phyloP scores from a whole-genome alignment of 2,329 filamentous ascomycete species.

The Aspergillus cejpii region DNA sequence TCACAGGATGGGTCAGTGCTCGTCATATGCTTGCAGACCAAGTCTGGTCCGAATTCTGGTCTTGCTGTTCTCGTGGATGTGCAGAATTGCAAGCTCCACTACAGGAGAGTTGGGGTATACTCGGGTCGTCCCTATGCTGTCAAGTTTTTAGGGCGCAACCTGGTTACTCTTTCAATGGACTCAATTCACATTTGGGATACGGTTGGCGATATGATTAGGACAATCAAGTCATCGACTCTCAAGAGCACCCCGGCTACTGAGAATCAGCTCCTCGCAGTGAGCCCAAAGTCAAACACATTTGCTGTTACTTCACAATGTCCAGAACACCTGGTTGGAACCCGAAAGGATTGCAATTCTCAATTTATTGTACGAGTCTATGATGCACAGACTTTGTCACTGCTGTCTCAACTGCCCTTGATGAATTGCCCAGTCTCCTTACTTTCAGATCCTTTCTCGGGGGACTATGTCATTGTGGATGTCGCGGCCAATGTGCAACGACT shows the following conservation, averaged over 20 bases:
- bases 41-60: constrained; percentile 47
- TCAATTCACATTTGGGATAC: constrained; percentile 72
- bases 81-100: constrained; percentile 58
- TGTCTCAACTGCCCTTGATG: constrained; percentile 51
- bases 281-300: constrained; percentile 58
- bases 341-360: constrained; percentile 42
- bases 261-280: constrained; percentile 55
- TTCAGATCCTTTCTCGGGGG: constrained; percentile 56
- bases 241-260: constrained; percentile 6
- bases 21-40: constrained; percentile 50
- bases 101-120: constrained; percentile 62
- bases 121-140: constrained; percentile 60
- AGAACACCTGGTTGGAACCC: constrained; percentile 18
- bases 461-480: constrained; percentile 71
- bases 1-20: constrained; percentile 79
- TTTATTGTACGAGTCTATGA: constrained; percentile 60
- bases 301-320: constrained; percentile 50
- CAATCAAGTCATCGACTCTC: constrained; percentile 52
- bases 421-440: constrained; percentile 61
- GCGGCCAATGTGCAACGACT: constrained; percentile 60
- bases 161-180: constrained; percentile 67
- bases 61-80: constrained; percentile 72
- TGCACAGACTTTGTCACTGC: constrained; percentile 52
- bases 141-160: constrained; percentile 62
- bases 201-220: constrained; percentile 67